phyloP scores from a whole-genome alignment of 805 yeast species.

The Saccharomycopsis olivae region DNA sequence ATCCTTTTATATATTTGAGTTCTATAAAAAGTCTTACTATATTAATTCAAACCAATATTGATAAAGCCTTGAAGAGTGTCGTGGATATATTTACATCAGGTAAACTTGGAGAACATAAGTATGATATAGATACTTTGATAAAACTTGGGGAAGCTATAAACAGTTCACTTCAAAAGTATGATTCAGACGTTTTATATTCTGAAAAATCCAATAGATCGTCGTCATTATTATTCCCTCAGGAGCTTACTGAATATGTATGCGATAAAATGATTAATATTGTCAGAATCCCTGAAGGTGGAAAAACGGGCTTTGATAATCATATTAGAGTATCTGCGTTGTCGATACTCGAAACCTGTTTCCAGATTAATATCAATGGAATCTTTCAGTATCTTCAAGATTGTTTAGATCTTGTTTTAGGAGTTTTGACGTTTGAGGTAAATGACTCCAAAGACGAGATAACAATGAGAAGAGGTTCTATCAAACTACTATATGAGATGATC shows the following conservation, averaged over 20 bases:
- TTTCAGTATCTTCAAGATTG: constrained; percentile 38
- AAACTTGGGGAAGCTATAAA: constrained; percentile 71
- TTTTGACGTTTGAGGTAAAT: constrained; percentile 47
- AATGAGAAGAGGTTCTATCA: constrained; percentile 68
- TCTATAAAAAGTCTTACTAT: constrained; percentile 69
- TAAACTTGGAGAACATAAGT: neutral
- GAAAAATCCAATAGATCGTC: constrained; percentile 1
- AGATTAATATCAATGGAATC: constrained; percentile 46
- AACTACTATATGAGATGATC: constrained; percentile 51
- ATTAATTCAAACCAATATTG: constrained; percentile 37
- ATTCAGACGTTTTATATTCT: constrained; percentile 8
- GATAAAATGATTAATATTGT: constrained; percentile 33
- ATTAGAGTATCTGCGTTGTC: constrained; percentile 84
- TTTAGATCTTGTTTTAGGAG: constrained; percentile 69
- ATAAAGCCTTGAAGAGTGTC: constrained; percentile 29
- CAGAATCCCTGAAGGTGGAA: constrained; percentile 21
- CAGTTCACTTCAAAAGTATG: constrained; percentile 9
- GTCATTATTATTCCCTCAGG: constrained; percentile 26
- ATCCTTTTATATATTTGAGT: constrained; percentile 80
- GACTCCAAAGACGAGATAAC: constrained; percentile 34
- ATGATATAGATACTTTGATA: constrained; percentile 60
- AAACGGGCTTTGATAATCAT: constrained; percentile 36
- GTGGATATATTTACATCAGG: constrained; percentile 26
- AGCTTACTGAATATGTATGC: constrained; percentile 36
- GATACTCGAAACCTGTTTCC: constrained; percentile 62